Evolutionary conservation across 1,284 basidiomycete genomes (phyloP).

Genomic region (Psilocybe mexicana): DNA sequence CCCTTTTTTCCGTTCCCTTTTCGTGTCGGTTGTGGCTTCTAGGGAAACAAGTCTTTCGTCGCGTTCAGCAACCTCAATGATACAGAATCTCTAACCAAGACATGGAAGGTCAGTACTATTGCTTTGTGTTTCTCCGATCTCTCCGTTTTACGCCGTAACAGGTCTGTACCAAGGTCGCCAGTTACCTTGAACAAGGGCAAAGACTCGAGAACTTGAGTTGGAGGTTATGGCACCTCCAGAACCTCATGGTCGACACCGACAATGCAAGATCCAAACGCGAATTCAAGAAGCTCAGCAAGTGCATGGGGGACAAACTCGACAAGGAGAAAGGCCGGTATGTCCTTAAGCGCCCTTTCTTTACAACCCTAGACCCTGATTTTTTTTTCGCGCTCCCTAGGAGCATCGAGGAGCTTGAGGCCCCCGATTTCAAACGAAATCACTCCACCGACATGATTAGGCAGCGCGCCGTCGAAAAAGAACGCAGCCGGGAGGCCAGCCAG

Average conservation of each 20-base stretch:
- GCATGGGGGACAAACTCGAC: constrained; percentile 84
- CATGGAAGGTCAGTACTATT: constrained; percentile 68
- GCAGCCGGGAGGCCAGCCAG: constrained; percentile 68
- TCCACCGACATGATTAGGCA: constrained; percentile 75
- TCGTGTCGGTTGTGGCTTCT: constrained; percentile 9
- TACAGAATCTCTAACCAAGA: constrained; percentile 78
- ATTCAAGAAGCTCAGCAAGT: constrained; percentile 82
- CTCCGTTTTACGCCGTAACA: constrained; percentile 28
- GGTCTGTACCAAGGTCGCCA: constrained; percentile 85
- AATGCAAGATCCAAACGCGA: constrained; percentile 83
- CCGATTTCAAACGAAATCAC: constrained; percentile 71
- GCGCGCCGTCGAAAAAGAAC: constrained; percentile 77
- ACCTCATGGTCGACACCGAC: constrained; percentile 83
- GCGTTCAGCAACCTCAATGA: constrained; percentile 84
- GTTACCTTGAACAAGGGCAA: constrained; percentile 84
- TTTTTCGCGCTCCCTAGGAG: constrained; percentile 44
- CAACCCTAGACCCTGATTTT: constrained; percentile 37
- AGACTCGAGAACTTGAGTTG: constrained; percentile 85
- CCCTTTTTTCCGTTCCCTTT: constrained; percentile 16
- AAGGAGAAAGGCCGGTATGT: constrained; percentile 83
- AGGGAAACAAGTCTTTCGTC: constrained; percentile 90
- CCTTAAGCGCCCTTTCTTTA: constrained; percentile 18
- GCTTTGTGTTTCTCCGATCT: constrained; percentile 8
- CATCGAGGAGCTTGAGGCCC: constrained; percentile 78
- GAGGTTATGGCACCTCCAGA: constrained; percentile 87